Evolutionary conservation across 164 flowering plant genomes (phyloP).

Genomic region (Buxus sempervirens): DNA sequence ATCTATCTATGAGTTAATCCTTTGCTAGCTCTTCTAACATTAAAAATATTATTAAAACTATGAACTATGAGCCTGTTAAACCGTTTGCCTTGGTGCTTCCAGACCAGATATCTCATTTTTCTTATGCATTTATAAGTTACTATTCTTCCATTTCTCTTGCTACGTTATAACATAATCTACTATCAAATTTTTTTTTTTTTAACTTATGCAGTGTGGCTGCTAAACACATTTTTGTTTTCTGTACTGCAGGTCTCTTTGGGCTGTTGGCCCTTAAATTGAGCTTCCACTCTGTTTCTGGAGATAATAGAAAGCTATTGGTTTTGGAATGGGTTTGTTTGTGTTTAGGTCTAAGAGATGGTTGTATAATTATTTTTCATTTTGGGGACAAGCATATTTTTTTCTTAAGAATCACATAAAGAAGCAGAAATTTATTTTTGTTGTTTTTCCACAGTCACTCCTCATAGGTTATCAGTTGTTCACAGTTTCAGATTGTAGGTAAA

Average conservation of each 20-base stretch:
- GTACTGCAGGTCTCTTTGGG: constrained; percentile 21
- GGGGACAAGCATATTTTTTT: constrained; percentile 12
- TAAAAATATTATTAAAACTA: no score
- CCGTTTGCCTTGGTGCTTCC: no score
- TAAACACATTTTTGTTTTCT: neutral
- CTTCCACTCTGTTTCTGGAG: constrained; percentile 9
- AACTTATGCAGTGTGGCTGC: neutral
- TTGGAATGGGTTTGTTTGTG: constrained; percentile 6
- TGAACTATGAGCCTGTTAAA: no score
- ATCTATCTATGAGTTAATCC: no score
- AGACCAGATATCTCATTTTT: no score
- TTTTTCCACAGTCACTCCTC: constrained; percentile 16
- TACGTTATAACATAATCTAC: no score
- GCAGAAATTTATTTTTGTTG: constrained; percentile 31
- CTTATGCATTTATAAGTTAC: no score
- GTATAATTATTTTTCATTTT: neutral
- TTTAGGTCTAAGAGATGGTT: constrained; percentile 3
- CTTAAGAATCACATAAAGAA: neutral
- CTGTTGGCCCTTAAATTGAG: constrained; percentile 1
- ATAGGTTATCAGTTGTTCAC: neutral
- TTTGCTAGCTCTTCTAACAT: no score
- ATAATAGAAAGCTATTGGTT: neutral
- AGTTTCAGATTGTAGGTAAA: constrained; percentile 7
- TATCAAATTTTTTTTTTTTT: neutral
- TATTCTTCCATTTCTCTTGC: no score